A percentile compares a stretch with the other conserved stretches of the same genome.
Conservation (phyloP, 129 eudicot species). For the Calendula officinalis region DNA sequence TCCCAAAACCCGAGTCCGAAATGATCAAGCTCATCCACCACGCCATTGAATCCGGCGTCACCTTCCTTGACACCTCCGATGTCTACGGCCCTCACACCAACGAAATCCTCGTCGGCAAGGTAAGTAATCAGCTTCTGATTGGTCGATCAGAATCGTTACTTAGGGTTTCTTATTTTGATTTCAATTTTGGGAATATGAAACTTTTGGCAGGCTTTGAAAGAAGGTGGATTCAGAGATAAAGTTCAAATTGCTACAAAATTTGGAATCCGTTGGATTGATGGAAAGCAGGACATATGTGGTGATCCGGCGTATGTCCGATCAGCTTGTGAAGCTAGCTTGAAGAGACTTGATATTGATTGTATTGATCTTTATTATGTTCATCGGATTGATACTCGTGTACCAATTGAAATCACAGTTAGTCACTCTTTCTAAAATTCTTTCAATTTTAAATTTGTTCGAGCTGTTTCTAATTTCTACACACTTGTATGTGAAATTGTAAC, state of each 20-base stretch:
- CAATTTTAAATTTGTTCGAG: background rate
- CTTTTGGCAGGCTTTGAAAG: slow-evolving; percentile 41
- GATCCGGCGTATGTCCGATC: slow-evolving; percentile 51
- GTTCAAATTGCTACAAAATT: slow-evolving; percentile 51
- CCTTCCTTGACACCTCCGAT: background rate
- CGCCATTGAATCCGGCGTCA: slow-evolving; percentile 48
- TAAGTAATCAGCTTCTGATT: background rate
- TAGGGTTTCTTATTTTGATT: background rate
- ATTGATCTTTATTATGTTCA: slow-evolving; percentile 53
- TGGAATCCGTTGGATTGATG: slow-evolving; percentile 28
- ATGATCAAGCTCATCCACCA: slow-evolving; percentile 52
- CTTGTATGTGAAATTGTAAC: slow-evolving; percentile 1
- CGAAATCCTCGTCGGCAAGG: slow-evolving; percentile 51
- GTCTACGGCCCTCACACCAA: slow-evolving; percentile 51
- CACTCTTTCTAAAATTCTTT: background rate
- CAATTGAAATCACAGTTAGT: slow-evolving; percentile 58
- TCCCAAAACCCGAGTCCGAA: slow-evolving; percentile 43
- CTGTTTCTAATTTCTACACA: background rate
- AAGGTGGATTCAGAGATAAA: slow-evolving; percentile 37
- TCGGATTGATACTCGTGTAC: slow-evolving; percentile 40
- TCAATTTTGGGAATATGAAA: slow-evolving; percentile 9
- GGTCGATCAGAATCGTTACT: background rate
- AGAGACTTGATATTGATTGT: slow-evolving; percentile 46
- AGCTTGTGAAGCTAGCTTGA: slow-evolving; percentile 56
- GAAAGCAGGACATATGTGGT: slow-evolving; percentile 26